Conservation (phyloP, 2,329 filamentous ascomycete genomes). For the Fusarium sp. region DNA sequence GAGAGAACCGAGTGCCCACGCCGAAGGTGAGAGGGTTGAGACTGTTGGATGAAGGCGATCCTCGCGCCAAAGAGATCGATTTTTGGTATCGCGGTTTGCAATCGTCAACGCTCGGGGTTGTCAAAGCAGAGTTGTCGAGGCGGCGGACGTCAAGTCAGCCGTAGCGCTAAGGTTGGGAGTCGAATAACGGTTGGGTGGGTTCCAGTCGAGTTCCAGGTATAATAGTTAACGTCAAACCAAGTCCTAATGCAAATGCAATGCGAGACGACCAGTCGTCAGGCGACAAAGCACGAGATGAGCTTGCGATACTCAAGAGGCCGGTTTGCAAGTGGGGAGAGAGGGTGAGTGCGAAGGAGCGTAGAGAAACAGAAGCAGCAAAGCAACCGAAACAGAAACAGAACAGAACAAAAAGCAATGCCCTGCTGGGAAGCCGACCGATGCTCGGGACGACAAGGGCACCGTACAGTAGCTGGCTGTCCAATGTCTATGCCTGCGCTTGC, state of each 20-base stretch:
- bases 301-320: conserved; percentile 27
- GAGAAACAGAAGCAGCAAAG: conserved; percentile 46
- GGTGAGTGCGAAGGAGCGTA: conserved; percentile 48
- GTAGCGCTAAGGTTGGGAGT: conserved; percentile 44
- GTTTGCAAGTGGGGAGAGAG: conserved; percentile 39
- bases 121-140: conserved; percentile 36
- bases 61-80: conserved; percentile 31
- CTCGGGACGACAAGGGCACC: conserved; percentile 37
- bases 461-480: conserved; percentile 21
- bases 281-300: conserved; percentile 42
- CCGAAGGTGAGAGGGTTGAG: conserved; percentile 27
- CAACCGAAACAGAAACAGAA: conserved; percentile 33
- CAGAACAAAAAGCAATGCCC: conserved; percentile 42
- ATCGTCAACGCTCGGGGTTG: conserved; percentile 24
- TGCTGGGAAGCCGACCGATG: conserved; percentile 31
- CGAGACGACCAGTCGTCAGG: conserved; percentile 53
- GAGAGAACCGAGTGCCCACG: conserved; percentile 25
- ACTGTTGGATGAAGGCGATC: conserved; percentile 23
- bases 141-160: conserved; percentile 48
- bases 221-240: conserved; percentile 45
- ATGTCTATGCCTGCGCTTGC: conserved; percentile 35
- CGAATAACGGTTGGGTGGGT: conserved; percentile 29
- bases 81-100: conserved; percentile 25
- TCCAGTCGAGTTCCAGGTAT: conserved; percentile 46
- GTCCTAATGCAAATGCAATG: conserved; percentile 49